phyloP scores from a whole-genome alignment of 768 basidiomycete genomes.

The Obba rivulosa region DNA sequence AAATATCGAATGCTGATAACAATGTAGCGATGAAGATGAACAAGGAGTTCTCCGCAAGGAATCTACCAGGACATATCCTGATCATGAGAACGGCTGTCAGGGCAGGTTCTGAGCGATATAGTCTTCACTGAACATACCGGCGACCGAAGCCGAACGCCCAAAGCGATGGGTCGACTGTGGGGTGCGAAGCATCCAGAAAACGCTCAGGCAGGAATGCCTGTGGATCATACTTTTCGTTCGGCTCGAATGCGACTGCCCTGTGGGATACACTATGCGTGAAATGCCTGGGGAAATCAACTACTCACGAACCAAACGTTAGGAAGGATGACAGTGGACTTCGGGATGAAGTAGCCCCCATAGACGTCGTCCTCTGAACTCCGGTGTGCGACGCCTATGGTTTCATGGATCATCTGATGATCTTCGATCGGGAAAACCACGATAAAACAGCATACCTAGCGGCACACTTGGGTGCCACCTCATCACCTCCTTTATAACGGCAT shows the following conservation, averaged over 20 bases:
- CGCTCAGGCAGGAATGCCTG: conserved; percentile 15
- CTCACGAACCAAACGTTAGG: conserved; percentile 19
- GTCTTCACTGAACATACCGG: not conserved
- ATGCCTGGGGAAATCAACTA: conserved; percentile 24
- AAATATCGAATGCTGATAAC: conserved; percentile 11
- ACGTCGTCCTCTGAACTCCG: conserved; percentile 14
- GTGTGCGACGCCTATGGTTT: conserved; percentile 13
- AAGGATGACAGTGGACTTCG: conserved; percentile 17
- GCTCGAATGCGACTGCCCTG: conserved; percentile 10
- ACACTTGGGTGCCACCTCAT: conserved; percentile 28
- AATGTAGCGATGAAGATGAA: conserved; percentile 11
- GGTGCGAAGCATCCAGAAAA: conserved; percentile 5
- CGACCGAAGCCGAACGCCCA: conserved; percentile 13
- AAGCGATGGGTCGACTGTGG: not conserved
- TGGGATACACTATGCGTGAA: conserved; percentile 61
- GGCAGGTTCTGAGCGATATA: not conserved
- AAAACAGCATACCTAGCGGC: conserved; percentile 22
- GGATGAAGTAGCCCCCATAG: conserved; percentile 19
- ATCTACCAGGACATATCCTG: conserved; percentile 12
- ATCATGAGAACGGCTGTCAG: not conserved
- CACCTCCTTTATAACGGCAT: conserved; percentile 18
- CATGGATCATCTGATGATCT: not conserved
- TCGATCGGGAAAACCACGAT: too few species aligned
- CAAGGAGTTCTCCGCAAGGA: conserved; percentile 10
- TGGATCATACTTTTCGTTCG: conserved; percentile 8